Evolutionary conservation across 768 basidiomycete genomes (phyloP).

Genomic region (Pluteus cervinus): DNA sequence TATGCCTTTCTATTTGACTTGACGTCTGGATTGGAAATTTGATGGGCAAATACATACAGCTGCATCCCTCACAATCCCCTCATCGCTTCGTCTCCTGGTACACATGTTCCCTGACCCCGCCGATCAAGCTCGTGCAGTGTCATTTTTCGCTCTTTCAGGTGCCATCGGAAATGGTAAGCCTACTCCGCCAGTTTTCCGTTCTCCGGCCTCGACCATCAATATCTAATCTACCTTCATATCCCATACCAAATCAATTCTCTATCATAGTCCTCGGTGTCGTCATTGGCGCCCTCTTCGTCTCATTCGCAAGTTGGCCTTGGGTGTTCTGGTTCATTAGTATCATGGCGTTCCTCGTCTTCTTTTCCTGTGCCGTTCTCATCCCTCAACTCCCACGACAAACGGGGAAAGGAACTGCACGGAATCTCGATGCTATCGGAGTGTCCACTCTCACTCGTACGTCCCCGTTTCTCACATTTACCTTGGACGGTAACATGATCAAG

Average conservation of each 20-base stretch:
- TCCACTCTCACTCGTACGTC: slow-evolving; percentile 27
- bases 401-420: slow-evolving; percentile 16
- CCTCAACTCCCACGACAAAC: slow-evolving; percentile 16
- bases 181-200: slow-evolving; percentile 1
- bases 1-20: slow-evolving; percentile 11
- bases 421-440: slow-evolving; percentile 34
- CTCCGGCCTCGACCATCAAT: too few species aligned
- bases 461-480: too few species aligned
- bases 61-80: slow-evolving; percentile 45
- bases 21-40: neutral
- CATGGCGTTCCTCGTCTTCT: slow-evolving; percentile 25
- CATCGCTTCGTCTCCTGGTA: slow-evolving; percentile 44
- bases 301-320: slow-evolving; percentile 39
- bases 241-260: neutral
- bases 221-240: neutral
- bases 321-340: slow-evolving; percentile 44
- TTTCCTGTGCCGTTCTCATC: slow-evolving; percentile 25
- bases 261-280: slow-evolving; percentile 32
- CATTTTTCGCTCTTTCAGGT: slow-evolving; percentile 38
- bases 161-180: slow-evolving; percentile 37
- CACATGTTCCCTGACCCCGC: slow-evolving; percentile 40
- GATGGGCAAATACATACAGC: too few species aligned
- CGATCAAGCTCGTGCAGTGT: slow-evolving; percentile 42
- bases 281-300: slow-evolving; percentile 37
- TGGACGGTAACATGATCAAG: too few species aligned